Evolutionary conservation across 192 early-diverging fungal species (phyloP).

Genomic region (Umbelopsis ramanniana): DNA sequence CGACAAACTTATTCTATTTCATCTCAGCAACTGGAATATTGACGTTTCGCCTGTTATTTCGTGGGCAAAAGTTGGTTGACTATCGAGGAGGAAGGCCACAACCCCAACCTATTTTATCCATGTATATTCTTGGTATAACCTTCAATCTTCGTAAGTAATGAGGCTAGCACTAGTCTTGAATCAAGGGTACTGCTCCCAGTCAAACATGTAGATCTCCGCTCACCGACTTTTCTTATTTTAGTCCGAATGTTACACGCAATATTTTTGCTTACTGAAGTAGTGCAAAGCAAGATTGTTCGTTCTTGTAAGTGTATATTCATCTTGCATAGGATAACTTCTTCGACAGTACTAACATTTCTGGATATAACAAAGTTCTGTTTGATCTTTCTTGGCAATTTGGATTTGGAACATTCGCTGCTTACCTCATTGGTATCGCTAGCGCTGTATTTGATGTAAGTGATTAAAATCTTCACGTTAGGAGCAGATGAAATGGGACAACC

Average conservation of each 20-base stretch:
- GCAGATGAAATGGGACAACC: background rate
- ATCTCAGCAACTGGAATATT: constrained; percentile 2
- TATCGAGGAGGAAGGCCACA: constrained; percentile 16
- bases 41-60: constrained; percentile 9
- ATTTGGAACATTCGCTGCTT: constrained; percentile 27
- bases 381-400: constrained; percentile 37
- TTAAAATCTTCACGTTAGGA: background rate
- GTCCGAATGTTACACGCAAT: constrained; percentile 32
- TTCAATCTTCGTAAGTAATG: constrained; percentile 33
- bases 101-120: constrained; percentile 33
- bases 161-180: background rate
- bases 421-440: constrained; percentile 34
- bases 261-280: constrained; percentile 28
- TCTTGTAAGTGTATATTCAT: constrained; percentile 20
- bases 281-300: constrained; percentile 24
- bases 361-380: constrained; percentile 20
- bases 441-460: constrained; percentile 32
- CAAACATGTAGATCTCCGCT: background rate
- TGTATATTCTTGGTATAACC: constrained; percentile 29
- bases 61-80: constrained; percentile 15
- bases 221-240: background rate
- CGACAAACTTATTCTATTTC: background rate
- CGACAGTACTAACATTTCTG: too few species aligned
- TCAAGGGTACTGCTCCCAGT: background rate
- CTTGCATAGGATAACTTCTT: background rate